Evolutionary conservation across 2,329 filamentous ascomycete species (phyloP).

Genomic region (Phoma herbarum): DNA sequence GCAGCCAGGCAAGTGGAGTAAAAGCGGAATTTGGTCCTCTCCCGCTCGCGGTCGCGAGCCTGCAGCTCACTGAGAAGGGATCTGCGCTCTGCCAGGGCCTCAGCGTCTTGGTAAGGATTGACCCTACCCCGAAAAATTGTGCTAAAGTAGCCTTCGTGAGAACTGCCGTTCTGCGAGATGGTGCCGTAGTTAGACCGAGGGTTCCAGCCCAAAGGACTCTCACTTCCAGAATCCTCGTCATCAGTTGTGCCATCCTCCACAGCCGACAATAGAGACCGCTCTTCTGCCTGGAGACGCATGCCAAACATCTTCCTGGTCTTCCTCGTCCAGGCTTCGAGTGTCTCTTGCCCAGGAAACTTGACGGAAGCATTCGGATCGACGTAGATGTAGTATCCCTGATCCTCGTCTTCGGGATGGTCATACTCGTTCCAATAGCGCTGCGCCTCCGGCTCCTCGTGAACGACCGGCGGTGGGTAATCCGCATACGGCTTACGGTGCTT

Average conservation of each 20-base stretch:
- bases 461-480: conserved; percentile 33
- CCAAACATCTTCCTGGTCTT: conserved; percentile 40
- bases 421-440: conserved; percentile 83
- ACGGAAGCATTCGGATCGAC: conserved; percentile 72
- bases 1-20: conserved; percentile 64
- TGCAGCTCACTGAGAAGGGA: conserved; percentile 51
- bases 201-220: conserved; percentile 31
- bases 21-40: conserved; percentile 47
- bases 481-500: conserved; percentile 50
- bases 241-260: conserved; percentile 58
- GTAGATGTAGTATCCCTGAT: conserved; percentile 75
- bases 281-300: conserved; percentile 30
- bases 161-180: conserved; percentile 18
- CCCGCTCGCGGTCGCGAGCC: conserved; percentile 43
- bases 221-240: conserved; percentile 61
- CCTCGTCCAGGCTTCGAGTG: conserved; percentile 58
- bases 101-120: conserved; percentile 52
- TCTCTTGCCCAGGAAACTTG: conserved; percentile 70
- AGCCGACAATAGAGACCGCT: conserved; percentile 36
- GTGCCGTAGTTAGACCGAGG: conserved; percentile 62
- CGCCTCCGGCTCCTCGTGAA: conserved; percentile 28
- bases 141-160: conserved; percentile 43
- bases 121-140: conserved; percentile 40
- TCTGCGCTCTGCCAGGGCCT: conserved; percentile 59
- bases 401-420: conserved; percentile 74